A percentile compares a stretch with the other conserved stretches of the same genome.
These are phyloP conservation scores for Ustilago loliicola DNA, from an alignment of 1,284 basidiomycete genomes.

Conservation along the genomic window DNA sequence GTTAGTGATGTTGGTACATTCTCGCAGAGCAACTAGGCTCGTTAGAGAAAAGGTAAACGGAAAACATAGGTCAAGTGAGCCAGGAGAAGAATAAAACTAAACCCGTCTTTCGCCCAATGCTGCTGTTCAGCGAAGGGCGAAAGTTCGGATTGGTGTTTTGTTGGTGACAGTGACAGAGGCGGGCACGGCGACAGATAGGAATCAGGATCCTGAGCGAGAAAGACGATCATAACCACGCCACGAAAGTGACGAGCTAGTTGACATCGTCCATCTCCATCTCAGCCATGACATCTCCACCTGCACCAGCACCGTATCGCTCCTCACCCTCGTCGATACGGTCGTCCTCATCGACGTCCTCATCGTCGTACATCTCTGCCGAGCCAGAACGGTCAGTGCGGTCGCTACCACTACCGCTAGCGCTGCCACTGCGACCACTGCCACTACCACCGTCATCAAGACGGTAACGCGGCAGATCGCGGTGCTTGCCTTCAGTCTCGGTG, in stretches of 20 bases:
- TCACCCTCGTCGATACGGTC: constrained; percentile 54
- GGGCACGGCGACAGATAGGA: neutral
- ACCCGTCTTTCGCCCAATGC: neutral
- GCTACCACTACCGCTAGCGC: constrained; percentile 37
- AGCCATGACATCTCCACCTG: constrained; percentile 66
- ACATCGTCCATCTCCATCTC: constrained; percentile 70
- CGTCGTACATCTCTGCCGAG: constrained; percentile 65
- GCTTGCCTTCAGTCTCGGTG: constrained; percentile 28
- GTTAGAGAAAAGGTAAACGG: neutral
- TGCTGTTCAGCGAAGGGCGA: neutral
- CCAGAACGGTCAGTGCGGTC: constrained; percentile 47
- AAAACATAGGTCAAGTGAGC: neutral
- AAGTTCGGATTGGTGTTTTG: neutral
- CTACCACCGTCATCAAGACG: constrained; percentile 48
- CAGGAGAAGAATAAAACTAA: neutral
- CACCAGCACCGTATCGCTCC: constrained; percentile 65
- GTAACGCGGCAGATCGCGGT: constrained; percentile 20
- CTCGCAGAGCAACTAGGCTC: neutral
- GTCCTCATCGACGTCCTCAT: constrained; percentile 59
- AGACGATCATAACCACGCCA: neutral
- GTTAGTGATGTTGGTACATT: neutral
- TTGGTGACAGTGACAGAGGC: neutral
- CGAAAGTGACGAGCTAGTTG: constrained; percentile 18
- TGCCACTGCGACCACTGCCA: constrained; percentile 31
- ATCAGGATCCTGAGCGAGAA: neutral